A percentile compares a stretch with the other conserved stretches of the same genome.
These are phyloP conservation scores for Beauveria medogensis DNA, from an alignment of 2,329 filamentous ascomycete genomes.

Conservation along the genomic window DNA sequence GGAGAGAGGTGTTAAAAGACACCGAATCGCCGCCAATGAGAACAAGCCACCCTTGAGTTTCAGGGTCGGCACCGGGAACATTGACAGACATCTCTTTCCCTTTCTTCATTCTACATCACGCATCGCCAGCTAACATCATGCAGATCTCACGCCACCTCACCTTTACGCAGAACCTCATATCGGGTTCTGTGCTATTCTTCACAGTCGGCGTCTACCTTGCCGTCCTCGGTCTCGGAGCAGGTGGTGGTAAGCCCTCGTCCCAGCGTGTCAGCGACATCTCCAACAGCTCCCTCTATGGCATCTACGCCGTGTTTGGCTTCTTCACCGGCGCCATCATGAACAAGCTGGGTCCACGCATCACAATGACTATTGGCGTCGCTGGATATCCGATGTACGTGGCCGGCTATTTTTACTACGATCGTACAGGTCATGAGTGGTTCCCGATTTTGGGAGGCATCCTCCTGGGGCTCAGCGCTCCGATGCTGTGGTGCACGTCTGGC, in stretches of 20 bases:
- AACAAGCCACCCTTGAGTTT: not conserved
- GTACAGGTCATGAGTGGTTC: conserved; percentile 12
- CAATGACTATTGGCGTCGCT: conserved; percentile 9
- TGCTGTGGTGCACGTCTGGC: conserved; percentile 9
- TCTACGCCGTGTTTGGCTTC: conserved; percentile 13
- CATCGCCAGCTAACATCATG: not conserved
- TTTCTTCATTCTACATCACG: not conserved
- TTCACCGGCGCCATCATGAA: conserved; percentile 13
- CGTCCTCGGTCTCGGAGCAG: conserved; percentile 13
- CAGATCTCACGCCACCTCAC: not conserved
- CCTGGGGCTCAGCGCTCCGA: conserved; percentile 9
- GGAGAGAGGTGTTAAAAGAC: not conserved
- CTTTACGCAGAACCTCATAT: conserved; percentile 10
- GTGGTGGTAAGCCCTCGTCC: conserved; percentile 13
- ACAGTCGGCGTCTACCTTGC: conserved; percentile 14
- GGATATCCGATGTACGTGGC: conserved; percentile 11
- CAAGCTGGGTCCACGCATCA: conserved; percentile 5
- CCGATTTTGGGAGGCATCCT: conserved; percentile 10
- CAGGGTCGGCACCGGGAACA: not conserved
- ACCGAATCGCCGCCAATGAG: not conserved
- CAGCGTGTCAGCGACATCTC: conserved; percentile 4
- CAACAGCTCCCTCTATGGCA: conserved; percentile 9
- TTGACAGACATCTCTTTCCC: not conserved
- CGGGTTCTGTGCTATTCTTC: conserved; percentile 11
- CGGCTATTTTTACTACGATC: conserved; percentile 13